Percentiles rank a stretch among this genome's conserved stretches.
Conservation (phyloP, 306 rosid genomes). For the Begonia peltatifolia region DNA sequence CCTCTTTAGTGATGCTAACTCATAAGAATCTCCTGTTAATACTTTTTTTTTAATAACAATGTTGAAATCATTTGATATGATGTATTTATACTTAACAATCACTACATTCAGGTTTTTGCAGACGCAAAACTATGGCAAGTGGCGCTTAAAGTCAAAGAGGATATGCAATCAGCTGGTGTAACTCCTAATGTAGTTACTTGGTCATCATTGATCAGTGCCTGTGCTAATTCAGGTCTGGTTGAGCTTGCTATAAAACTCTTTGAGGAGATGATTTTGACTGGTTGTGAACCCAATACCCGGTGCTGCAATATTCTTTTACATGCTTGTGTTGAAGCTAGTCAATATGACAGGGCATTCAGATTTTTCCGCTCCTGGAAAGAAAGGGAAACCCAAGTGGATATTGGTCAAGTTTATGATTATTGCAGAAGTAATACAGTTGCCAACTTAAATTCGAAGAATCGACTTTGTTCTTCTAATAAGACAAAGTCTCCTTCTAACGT, state of each 20-base stretch:
- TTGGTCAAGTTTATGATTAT: slow-evolving; percentile 12
- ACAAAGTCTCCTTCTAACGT: slow-evolving; percentile 27
- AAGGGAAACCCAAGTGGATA: slow-evolving; percentile 26
- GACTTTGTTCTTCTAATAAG: slow-evolving; percentile 11
- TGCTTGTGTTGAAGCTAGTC: slow-evolving; percentile 90
- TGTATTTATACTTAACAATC: slow-evolving; percentile 17
- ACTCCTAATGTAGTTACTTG: slow-evolving; percentile 69
- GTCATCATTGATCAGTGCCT: slow-evolving; percentile 87
- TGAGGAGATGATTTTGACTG: slow-evolving; percentile 79
- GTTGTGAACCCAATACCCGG: slow-evolving; percentile 82
- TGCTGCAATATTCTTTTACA: slow-evolving; percentile 83
- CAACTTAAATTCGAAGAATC: slow-evolving; percentile 16
- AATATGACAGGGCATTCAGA: slow-evolving; percentile 89
- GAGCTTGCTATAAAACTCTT: slow-evolving; percentile 73
- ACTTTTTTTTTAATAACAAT: no score
- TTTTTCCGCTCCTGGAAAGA: slow-evolving; percentile 66
- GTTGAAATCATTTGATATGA: slow-evolving; percentile 1
- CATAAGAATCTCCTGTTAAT: neutral
- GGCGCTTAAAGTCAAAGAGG: slow-evolving; percentile 75
- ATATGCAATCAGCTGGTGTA: slow-evolving; percentile 80
- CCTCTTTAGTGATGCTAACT: neutral
- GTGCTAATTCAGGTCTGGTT: slow-evolving; percentile 89
- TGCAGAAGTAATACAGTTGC: slow-evolving; percentile 6
- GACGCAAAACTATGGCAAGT: slow-evolving; percentile 77
- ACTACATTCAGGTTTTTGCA: slow-evolving; percentile 58